Evolutionary conservation across 176 grass and related monocot species (phyloP), one percentile per base, ranked within the genome.

Genomic region (Hordeum marinum): DNA sequence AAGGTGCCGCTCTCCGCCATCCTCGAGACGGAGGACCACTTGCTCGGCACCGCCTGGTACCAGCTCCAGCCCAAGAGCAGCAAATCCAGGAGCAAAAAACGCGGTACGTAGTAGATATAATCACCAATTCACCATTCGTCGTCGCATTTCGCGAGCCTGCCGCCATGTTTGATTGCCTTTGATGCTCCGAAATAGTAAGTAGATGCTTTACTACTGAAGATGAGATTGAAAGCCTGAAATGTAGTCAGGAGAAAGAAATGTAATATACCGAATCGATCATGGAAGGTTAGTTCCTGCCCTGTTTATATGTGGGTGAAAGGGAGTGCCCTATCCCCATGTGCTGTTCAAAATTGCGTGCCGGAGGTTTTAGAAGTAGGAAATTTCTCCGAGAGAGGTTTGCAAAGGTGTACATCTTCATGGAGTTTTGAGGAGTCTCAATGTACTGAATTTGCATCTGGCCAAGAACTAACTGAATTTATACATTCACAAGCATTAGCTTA

Each of bases 1-100:
- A 89, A 77, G 80, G 26, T 96, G 77, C 86, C 90, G 32, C 87
- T 96, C 29, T 29, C 78, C 15, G 80, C 80, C 7, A 76, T 99
- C 64, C 80, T 99, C 83, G 85, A 89, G 81, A 80, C 83, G 32
- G 91, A 90, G 35, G 70, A 83, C 83, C 83, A 90, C 55, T 96
- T 88, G 26, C 91, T 94, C 45, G 90, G 87, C 69, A 94, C 84
- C 17, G 62, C 70, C 11, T 96, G 96, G 96, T 95, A 96, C 88
- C 90, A 85, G 79, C 81, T 99, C 43, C 87, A 94, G 78, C 72
- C 93, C 23, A 91, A 92, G 86, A 92, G 70, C 66, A 84, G 90
- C 78, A 96, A 87, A 71, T 94, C 85, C 40, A 94, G 86, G 87
- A 93, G 66, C 77, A 99, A 91, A 76, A 83, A 91, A 35, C 85